Base-by-base conservation (phyloP, 108 stramenopile species). In the Stephanodiscus minutulus region DNA sequence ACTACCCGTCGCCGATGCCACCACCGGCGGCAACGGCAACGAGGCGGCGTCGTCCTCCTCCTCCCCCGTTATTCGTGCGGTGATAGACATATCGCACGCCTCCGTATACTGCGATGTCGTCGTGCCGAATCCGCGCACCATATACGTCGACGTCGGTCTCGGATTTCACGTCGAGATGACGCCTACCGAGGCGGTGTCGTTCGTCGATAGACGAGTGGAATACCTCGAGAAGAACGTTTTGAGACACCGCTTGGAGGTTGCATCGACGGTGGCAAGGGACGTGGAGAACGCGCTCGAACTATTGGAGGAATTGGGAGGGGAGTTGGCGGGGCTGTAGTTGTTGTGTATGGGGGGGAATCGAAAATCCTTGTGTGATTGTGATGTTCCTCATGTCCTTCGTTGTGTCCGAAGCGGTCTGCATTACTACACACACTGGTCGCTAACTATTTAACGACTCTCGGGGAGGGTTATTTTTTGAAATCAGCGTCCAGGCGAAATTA, bases 141-240 rank as follows among this genome's bases (percentile, higher is more conserved):
- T 70, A 5, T 90, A 84, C 61, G 91, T 92, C 7, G 58, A 87
- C 50, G 81, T 85, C 43, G 91, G 91, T 5, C 77, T 88, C 73
- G 89, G 89, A 6, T 92, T 90, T 77, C 89, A 90, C 73, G 83
- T 77, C 18, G 91, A 92, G 57, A 64, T 92, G 43, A 85, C 84
- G 27, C 50, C 80, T 6, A 6, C 27, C 21, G 91, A 92, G 68
- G 91, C 91, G 1, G 64, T 80, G 20, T 4, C 37, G 17, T 90
- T 90, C 66, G 76, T 87, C 11, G 59, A 66, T 5, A 73, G 76
- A 46, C 60, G 86, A 43, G 61, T 90, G 6, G 39, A 56, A 1
- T 83, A 73, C 75, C 71, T 90, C 29, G 46, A 86, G 33, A 57
- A 64, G 6, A 44, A 76, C 7, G 61, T 69, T 6, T 60, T 87